Evolutionary conservation across 495 filamentous ascomycete species (phyloP).

Genomic region (Hyaloscypha hepaticicola): DNA sequence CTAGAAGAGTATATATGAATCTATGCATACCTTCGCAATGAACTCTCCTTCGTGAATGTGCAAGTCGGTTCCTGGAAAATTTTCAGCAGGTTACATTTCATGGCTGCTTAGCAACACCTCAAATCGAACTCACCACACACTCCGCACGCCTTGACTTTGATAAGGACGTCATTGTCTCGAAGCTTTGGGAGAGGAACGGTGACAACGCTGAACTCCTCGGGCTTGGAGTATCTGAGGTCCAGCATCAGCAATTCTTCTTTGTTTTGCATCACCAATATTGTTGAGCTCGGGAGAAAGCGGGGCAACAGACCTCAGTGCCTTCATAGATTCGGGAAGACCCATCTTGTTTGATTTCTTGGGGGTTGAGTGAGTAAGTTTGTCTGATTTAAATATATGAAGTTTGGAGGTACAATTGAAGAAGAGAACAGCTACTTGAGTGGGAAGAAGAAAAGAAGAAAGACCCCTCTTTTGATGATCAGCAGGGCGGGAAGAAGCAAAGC

Average conservation of each 20-base stretch:
- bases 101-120: too few relatives aligned
- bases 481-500: slow-evolving; percentile 1
- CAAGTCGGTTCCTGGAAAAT: slow-evolving; percentile 44
- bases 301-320: slow-evolving; percentile 52
- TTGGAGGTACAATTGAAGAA: slow-evolving; percentile 15
- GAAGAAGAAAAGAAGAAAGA: slow-evolving; percentile 7
- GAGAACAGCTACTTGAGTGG: slow-evolving; percentile 2
- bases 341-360: slow-evolving; percentile 21
- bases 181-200: slow-evolving; percentile 56
- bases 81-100: too few relatives aligned
- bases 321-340: slow-evolving; percentile 56
- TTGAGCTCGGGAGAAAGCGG: slow-evolving; percentile 6
- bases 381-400: not conserved
- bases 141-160: slow-evolving; percentile 66
- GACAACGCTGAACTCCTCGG: slow-evolving; percentile 56
- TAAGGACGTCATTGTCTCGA: slow-evolving; percentile 34
- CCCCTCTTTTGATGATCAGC: not conserved
- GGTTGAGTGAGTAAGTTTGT: not conserved
- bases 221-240: slow-evolving; percentile 57
- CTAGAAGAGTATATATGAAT: slow-evolving; percentile 18
- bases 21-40: slow-evolving; percentile 51
- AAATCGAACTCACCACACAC: slow-evolving; percentile 49
- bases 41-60: slow-evolving; percentile 69
- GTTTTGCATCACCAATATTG: not conserved
- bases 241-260: slow-evolving; percentile 3